Evolutionary conservation across 139 green algal species (phyloP).

Genomic region (Zygnema cylindricum): DNA sequence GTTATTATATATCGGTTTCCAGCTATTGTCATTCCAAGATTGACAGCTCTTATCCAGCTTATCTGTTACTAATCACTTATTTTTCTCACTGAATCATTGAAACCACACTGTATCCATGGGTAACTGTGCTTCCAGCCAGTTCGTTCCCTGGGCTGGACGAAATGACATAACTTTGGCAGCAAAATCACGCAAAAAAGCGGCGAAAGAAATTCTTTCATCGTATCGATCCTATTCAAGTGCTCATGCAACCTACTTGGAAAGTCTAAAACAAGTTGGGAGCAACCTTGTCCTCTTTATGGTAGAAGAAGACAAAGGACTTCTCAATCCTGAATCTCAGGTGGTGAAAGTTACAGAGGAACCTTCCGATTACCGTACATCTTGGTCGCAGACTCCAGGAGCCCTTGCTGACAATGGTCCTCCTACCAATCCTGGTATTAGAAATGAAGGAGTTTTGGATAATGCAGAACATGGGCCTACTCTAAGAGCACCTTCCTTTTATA

Average conservation of each 20-base stretch:
- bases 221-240: background rate
- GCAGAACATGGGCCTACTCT: background rate
- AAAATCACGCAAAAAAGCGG: background rate
- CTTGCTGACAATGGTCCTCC: background rate
- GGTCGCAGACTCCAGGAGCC: background rate
- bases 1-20: too few relatives aligned
- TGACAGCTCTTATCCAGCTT: too few relatives aligned
- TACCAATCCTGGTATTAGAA: background rate
- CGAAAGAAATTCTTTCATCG: background rate
- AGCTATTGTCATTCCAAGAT: too few relatives aligned
- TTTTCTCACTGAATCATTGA: too few relatives aligned
- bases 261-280: background rate
- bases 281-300: background rate
- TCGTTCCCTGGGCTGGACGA: background rate
- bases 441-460: background rate
- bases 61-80: too few relatives aligned
- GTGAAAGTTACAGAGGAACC: background rate
- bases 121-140: background rate
- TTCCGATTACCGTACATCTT: background rate
- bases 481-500: background rate
- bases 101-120: too few relatives aligned
- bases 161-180: background rate
- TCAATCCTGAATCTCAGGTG: background rate
- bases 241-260: background rate
- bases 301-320: background rate